Conservation (phyloP, 164 flowering plant species). For the Vitis riparia region DNA sequence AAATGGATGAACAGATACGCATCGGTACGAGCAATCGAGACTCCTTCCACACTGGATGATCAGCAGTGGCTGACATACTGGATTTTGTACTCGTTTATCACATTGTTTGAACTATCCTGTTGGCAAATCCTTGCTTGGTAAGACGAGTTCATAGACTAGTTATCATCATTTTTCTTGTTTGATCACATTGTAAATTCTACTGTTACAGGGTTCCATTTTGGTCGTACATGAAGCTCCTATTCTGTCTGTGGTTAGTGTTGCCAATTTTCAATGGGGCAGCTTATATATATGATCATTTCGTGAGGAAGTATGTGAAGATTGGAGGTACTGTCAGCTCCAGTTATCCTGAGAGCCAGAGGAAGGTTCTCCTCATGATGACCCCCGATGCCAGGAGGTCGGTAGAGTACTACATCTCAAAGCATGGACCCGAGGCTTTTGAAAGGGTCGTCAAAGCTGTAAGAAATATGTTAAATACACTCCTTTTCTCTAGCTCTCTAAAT, state of each 20-base stretch:
- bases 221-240: conserved; percentile 71
- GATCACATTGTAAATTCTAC: background rate
- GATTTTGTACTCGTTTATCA: conserved; percentile 79
- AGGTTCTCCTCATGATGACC: conserved; percentile 79
- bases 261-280: conserved; percentile 93
- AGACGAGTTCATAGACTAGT: background rate
- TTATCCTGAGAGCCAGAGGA: conserved; percentile 53
- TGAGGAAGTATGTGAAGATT: conserved; percentile 62
- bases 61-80: conserved; percentile 98
- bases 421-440: conserved; percentile 81
- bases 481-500: background rate
- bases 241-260: conserved; percentile 82
- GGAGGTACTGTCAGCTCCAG: conserved; percentile 34
- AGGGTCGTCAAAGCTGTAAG: conserved; percentile 82
- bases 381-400: conserved; percentile 80
- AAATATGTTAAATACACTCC: background rate
- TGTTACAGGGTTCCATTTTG: conserved; percentile 76
- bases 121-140: conserved; percentile 79
- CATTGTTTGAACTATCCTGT: conserved; percentile 81
- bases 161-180: too few relatives aligned
- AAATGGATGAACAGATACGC: conserved; percentile 57
- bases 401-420: conserved; percentile 58
- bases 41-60: conserved; percentile 76
- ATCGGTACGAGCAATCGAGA: conserved; percentile 84
- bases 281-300: conserved; percentile 67